Evolutionary conservation across 345 rosid species (phyloP).

Genomic region (Eucalyptus camaldulensis): DNA sequence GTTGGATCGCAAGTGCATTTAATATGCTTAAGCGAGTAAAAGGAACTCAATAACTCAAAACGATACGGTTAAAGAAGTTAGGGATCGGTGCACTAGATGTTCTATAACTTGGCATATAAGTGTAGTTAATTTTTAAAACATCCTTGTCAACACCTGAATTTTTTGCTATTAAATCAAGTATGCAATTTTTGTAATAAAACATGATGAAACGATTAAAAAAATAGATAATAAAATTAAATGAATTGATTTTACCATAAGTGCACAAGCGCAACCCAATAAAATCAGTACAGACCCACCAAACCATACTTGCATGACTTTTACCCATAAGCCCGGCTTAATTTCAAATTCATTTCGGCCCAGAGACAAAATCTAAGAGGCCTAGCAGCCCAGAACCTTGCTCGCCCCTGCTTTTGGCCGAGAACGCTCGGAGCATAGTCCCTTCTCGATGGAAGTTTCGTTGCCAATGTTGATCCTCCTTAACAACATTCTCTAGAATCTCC

Average conservation of each 20-base stretch:
- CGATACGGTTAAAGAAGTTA: neutral
- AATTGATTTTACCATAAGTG: neutral
- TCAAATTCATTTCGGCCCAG: neutral
- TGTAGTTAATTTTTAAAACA: neutral
- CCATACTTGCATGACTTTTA: neutral
- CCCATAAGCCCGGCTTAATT: neutral
- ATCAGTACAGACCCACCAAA: neutral
- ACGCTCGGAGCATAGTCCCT: neutral
- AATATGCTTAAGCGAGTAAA: neutral
- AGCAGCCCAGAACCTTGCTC: neutral
- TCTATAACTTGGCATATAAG: neutral
- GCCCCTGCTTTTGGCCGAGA: neutral
- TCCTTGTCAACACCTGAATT: neutral
- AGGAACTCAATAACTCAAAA: neutral
- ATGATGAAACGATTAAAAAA: neutral
- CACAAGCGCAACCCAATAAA: neutral
- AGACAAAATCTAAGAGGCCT: neutral
- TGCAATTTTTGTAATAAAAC: neutral
- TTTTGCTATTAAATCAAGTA: neutral
- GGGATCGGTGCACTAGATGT: rapidly evolving
- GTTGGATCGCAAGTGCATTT: neutral
- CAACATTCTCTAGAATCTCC: neutral
- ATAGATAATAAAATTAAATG: neutral
- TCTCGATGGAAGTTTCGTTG: neutral
- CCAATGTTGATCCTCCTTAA: neutral